A percentile compares a stretch with the other conserved stretches of the same genome.
Evolutionary conservation across 2,329 filamentous ascomycete species (phyloP).

Genomic region (Pseudogymnoascus sp.): DNA sequence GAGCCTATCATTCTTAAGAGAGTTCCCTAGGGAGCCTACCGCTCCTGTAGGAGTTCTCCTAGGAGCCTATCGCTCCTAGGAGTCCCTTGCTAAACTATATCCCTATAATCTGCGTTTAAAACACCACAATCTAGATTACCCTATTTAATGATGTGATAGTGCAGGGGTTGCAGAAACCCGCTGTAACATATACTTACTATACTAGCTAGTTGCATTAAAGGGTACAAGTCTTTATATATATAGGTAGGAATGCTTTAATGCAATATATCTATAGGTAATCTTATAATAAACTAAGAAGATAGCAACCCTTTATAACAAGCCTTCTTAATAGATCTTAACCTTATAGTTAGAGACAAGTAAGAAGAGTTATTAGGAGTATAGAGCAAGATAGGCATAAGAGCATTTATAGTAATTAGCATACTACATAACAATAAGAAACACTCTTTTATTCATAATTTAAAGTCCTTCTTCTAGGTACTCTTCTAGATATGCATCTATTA

Average conservation of each 20-base stretch:
- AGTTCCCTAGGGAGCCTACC: too few species aligned
- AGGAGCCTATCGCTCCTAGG: too few species aligned
- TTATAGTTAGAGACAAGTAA: conserved; percentile 28
- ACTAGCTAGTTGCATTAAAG: conserved; percentile 32
- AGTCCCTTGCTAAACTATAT: too few species aligned
- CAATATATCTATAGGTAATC: too few species aligned
- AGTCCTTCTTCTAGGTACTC: conserved; percentile 23
- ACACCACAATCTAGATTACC: too few species aligned
- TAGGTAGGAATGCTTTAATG: neutral
- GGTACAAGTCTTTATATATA: too few species aligned
- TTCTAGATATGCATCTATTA: neutral
- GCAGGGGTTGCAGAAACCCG: too few species aligned
- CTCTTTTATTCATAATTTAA: conserved; percentile 33
- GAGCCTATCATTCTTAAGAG: too few species aligned
- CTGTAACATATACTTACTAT: conserved; percentile 34
- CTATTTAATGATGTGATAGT: too few species aligned
- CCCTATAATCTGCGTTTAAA: too few species aligned
- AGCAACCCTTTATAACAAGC: conserved; percentile 28
- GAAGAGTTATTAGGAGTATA: conserved; percentile 26
- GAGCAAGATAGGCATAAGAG: conserved; percentile 32
- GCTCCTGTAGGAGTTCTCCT: too few species aligned
- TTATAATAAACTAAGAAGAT: too few species aligned
- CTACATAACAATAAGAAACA: conserved; percentile 23
- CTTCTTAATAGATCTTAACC: conserved; percentile 32
- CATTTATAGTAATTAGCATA: conserved; percentile 34